These are phyloP conservation scores for Trypanosoma avium DNA, from an alignment of 208 protist genomes.

Conservation along the genomic window DNA sequence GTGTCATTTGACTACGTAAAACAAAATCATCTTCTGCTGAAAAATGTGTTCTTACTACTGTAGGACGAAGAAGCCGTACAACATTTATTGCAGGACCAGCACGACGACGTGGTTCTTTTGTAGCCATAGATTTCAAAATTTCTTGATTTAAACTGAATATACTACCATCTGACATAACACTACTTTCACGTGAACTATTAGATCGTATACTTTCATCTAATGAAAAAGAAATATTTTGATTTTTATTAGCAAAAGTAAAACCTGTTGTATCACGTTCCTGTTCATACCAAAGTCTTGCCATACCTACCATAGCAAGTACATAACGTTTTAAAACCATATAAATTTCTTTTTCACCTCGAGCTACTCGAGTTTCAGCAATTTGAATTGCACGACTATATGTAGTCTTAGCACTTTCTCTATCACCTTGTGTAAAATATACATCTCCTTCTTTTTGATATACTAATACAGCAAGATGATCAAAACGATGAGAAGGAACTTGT, in stretches of 20 bases:
- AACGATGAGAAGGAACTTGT: slow-evolving; percentile 46
- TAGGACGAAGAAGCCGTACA: slow-evolving; percentile 47
- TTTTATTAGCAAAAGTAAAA: slow-evolving; percentile 49
- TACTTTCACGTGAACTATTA: slow-evolving; percentile 58
- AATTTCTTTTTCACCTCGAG: slow-evolving; percentile 73
- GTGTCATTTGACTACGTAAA: slow-evolving; percentile 77
- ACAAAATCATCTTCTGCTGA: slow-evolving; percentile 78
- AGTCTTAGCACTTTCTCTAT: slow-evolving; percentile 59
- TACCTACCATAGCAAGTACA: slow-evolving; percentile 76
- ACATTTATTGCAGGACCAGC: slow-evolving; percentile 58
- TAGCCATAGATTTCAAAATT: slow-evolving; percentile 73
- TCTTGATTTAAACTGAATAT: slow-evolving; percentile 80
- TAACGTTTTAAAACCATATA: slow-evolving; percentile 87
- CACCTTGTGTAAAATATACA: slow-evolving; percentile 49
- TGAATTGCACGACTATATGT: slow-evolving; percentile 73
- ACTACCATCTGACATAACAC: slow-evolving; percentile 53
- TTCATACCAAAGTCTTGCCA: slow-evolving; percentile 80
- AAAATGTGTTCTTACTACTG: slow-evolving; percentile 19
- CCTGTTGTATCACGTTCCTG: slow-evolving; percentile 72
- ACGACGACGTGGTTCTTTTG: slow-evolving; percentile 47
- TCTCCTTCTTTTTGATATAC: slow-evolving; percentile 84
- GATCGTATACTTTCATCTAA: slow-evolving; percentile 33
- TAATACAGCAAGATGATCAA: slow-evolving; percentile 71
- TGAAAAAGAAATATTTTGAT: not conserved
- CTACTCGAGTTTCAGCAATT: slow-evolving; percentile 74